Evolutionary conservation across 2,329 filamentous ascomycete genomes (phyloP), one percentile per base, ranked within the genome.

Genomic region (Mycosphaerella sp.): DNA sequence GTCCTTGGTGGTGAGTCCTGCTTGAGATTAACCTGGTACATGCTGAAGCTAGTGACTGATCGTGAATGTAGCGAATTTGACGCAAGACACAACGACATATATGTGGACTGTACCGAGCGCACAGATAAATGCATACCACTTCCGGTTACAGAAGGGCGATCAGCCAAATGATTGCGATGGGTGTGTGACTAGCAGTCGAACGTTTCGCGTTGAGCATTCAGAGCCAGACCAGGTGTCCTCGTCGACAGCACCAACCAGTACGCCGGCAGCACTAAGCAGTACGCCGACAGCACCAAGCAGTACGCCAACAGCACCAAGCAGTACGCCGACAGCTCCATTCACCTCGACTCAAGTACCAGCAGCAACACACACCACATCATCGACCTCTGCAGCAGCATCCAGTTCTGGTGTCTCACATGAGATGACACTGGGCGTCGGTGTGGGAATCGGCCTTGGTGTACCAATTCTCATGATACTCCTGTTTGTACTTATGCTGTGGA

Each of bases 1-100:
- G 37, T 56, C 8, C 42, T 58, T 14, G 49, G 42, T n/a, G 53
- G 56, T 58, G 30, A 40, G 56, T 48, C 13, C 16, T 32, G n/a
- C 13, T 16, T 43, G 35, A 13, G 27, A 40, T 14, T 13, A 9
- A 5, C 2, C 27, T n/a, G 4, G 12, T 16, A 28, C 25, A 8
- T 16, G 17, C 1, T 12, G n/a, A 13, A 17, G 8, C 13, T 14
- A 13, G 28, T 14, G 18, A 28, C 41, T 49, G 34, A 52, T 35
- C 8, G 16, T 17, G 1, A 17, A 39, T 28, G 27, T 18, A 53
- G 51, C 46, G 35, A 49, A 48, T 14, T 36, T 50, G 42, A 49
- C 41, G 27, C 35, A 39, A 17, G 34, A 44, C 17, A 37, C 39
- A 27, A 53, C 51, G 27, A 53, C 41, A 14, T 53, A 50, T 32